phyloP scores from a whole-genome alignment of 164 flowering plant species.

The Nelumbo lutea region DNA sequence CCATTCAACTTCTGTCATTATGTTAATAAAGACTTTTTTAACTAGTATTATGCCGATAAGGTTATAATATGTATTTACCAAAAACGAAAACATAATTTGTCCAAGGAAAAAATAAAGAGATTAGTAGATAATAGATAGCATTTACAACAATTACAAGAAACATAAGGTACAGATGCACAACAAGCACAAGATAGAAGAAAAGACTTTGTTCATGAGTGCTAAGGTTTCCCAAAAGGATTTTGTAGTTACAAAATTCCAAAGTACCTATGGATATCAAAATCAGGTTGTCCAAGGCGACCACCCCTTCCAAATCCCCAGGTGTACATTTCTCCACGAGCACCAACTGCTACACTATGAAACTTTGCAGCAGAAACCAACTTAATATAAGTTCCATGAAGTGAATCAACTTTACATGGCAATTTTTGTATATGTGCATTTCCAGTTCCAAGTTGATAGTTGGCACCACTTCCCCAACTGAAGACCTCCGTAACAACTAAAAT shows the following conservation, averaged over 20 bases:
- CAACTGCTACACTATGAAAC: slow-evolving; percentile 97
- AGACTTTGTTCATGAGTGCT: background rate
- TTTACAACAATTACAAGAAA: no score
- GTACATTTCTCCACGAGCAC: slow-evolving; percentile 72
- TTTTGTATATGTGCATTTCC: slow-evolving; percentile 95
- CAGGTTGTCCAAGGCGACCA: slow-evolving; percentile 99
- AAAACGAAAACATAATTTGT: no score
- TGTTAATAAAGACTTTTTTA: no score
- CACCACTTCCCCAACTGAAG: slow-evolving; percentile 98
- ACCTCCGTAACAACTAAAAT: slow-evolving; percentile 69
- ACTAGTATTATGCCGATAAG: no score
- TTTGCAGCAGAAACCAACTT: slow-evolving; percentile 82
- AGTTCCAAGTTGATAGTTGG: slow-evolving; percentile 98
- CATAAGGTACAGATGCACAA: no score
- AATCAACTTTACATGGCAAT: slow-evolving; percentile 90
- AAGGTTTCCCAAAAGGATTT: background rate
- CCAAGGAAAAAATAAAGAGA: no score
- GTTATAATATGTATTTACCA: no score
- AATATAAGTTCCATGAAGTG: slow-evolving; percentile 70
- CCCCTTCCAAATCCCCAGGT: slow-evolving; percentile 99
- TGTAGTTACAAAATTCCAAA: background rate
- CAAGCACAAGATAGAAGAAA: no score
- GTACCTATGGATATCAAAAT: slow-evolving; percentile 98
- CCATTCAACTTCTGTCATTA: no score
- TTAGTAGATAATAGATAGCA: no score